These are phyloP conservation scores for Phytophthora quininea DNA, from an alignment of 352 stramenopile genomes.

Conservation along the genomic window DNA sequence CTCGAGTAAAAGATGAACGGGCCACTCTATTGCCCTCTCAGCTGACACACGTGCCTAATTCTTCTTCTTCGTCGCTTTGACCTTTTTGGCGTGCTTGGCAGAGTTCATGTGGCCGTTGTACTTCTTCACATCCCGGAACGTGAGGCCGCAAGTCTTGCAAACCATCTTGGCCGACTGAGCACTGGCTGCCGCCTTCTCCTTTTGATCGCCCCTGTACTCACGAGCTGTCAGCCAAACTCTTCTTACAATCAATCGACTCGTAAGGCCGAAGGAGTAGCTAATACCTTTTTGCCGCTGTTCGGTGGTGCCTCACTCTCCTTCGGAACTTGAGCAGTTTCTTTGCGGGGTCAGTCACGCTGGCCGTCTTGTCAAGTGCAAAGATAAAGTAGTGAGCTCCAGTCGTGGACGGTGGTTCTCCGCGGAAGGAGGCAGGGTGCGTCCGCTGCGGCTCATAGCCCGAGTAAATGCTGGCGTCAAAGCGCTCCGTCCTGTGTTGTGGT, in stretches of 20 bases:
- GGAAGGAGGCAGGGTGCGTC: constrained; percentile 76
- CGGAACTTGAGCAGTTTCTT: not conserved
- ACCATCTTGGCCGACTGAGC: constrained; percentile 29
- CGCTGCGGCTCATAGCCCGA: constrained; percentile 79
- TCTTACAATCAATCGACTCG: too few species aligned
- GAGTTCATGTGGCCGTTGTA: constrained; percentile 90
- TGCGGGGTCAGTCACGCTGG: too few species aligned
- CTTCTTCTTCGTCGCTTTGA: constrained; percentile 67
- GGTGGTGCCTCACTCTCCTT: not conserved
- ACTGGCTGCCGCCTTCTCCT: constrained; percentile 11
- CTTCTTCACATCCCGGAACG: constrained; percentile 75
- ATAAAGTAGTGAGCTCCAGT: constrained; percentile 56
- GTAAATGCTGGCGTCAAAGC: constrained; percentile 70
- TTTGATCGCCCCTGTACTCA: constrained; percentile 18
- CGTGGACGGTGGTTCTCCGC: constrained; percentile 75
- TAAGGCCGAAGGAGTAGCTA: too few species aligned
- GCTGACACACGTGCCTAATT: constrained; percentile 10
- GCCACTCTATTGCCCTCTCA: too few species aligned
- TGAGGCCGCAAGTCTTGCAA: constrained; percentile 62
- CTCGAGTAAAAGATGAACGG: constrained; percentile 25
- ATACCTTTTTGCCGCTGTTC: constrained; percentile 24
- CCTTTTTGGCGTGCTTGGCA: constrained; percentile 79
- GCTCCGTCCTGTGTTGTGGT: constrained; percentile 45
- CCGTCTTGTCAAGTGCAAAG: too few species aligned
- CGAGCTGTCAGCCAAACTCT: constrained; percentile 1